Conservation (phyloP, 257 asterid genomes). For the Capsicum baccatum region DNA sequence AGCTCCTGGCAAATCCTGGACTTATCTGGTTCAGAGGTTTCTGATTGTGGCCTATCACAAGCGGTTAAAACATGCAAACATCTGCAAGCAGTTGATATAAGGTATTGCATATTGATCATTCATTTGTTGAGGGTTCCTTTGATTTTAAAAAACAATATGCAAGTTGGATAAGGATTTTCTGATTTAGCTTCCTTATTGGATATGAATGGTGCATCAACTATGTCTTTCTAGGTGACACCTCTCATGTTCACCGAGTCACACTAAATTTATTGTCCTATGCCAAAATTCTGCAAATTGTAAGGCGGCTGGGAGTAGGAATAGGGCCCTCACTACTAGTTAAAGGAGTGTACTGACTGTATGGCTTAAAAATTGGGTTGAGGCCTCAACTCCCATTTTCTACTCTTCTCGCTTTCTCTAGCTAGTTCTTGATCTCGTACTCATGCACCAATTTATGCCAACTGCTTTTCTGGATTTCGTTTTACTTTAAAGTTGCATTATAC, state of each 20-base stretch:
- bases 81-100: conserved; percentile 76
- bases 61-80: conserved; percentile 57
- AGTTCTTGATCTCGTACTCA: not conserved
- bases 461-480: conserved; percentile 6
- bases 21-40: conserved; percentile 75
- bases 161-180: not conserved
- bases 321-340: not conserved
- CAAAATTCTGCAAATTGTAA: not conserved
- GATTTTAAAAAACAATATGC: not conserved
- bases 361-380: not conserved
- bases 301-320: not conserved
- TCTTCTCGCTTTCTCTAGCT: conserved; percentile 14
- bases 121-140: not conserved
- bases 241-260: not conserved
- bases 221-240: not conserved
- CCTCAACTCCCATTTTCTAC: not conserved
- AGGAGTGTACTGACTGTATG: not conserved
- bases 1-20: conserved; percentile 82
- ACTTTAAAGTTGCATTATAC: conserved; percentile 22
- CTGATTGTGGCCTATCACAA: conserved; percentile 73
- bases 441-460: not conserved
- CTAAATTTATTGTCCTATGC: not conserved
- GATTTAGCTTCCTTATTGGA: not conserved
- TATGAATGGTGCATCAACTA: not conserved
- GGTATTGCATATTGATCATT: conserved; percentile 49